These are phyloP conservation scores for Aristolochia californica DNA, from an alignment of 164 flowering plant species.

Conservation along the genomic window DNA sequence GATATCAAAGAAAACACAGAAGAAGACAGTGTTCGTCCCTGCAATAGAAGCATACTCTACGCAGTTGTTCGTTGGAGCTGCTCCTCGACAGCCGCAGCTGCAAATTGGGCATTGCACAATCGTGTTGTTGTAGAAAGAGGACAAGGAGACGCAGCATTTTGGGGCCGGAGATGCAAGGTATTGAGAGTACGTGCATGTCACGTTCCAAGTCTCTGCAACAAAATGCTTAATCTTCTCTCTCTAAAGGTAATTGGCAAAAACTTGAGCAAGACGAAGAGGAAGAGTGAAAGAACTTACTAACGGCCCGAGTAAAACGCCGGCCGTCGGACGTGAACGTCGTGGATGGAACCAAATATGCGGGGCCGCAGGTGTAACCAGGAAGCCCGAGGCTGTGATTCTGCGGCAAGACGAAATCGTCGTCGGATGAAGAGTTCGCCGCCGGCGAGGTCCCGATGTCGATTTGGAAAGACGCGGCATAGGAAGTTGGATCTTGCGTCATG, in stretches of 20 bases:
- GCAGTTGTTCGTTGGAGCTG: conserved; percentile 26
- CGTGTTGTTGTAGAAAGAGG: conserved; percentile 53
- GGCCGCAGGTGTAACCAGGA: conserved; percentile 63
- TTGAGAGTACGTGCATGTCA: conserved; percentile 56
- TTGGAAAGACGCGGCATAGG: conserved; percentile 28
- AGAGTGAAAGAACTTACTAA: conserved; percentile 30
- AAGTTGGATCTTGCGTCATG: conserved; percentile 38
- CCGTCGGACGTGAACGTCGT: conserved; percentile 28
- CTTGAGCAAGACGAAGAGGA: neutral
- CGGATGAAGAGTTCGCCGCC: neutral
- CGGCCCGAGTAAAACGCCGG: conserved; percentile 49
- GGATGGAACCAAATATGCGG: conserved; percentile 29
- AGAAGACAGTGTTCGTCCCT: neutral
- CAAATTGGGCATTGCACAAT: conserved; percentile 54
- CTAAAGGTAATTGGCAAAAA: neutral
- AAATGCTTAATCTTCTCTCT: neutral
- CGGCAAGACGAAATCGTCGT: conserved; percentile 18
- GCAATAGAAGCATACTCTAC: conserved; percentile 21
- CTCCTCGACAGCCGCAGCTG: conserved; percentile 57
- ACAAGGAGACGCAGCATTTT: conserved; percentile 67
- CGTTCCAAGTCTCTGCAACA: conserved; percentile 53
- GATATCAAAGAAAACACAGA: neutral
- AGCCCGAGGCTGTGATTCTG: conserved; percentile 43
- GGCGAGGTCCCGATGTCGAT: conserved; percentile 29
- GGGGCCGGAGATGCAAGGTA: conserved; percentile 37